Conservation (phyloP, 768 basidiomycete genomes). For the Amylocystis lapponica region DNA sequence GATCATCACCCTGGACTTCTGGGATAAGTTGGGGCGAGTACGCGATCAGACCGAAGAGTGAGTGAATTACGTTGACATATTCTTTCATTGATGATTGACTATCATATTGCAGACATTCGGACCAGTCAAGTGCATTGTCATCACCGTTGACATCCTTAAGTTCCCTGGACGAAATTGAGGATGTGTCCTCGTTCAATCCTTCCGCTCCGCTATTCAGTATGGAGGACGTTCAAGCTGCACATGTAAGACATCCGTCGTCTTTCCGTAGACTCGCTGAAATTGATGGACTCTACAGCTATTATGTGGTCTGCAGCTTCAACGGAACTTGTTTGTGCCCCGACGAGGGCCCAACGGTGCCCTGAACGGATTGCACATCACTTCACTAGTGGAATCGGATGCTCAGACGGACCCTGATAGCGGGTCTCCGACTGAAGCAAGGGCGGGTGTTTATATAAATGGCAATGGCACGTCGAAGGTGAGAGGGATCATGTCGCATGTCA, state of each 20-base stretch:
- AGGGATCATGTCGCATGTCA: too few species aligned
- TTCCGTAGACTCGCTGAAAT: not conserved
- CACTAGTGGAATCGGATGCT: too few species aligned
- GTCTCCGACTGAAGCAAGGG: too few species aligned
- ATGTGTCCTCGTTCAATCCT: constrained; percentile 19
- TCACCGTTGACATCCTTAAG: constrained; percentile 73
- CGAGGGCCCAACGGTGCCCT: too few species aligned
- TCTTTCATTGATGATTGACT: not conserved
- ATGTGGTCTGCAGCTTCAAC: not conserved
- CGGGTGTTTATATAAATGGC: too few species aligned
- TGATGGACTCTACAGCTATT: constrained; percentile 1
- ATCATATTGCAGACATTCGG: constrained; percentile 11
- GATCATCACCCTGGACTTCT: constrained; percentile 91
- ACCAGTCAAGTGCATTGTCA: constrained; percentile 47
- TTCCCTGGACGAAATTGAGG: constrained; percentile 59
- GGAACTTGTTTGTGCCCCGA: too few species aligned
- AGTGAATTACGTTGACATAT: constrained; percentile 13
- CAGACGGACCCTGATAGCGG: too few species aligned
- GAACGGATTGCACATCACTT: too few species aligned
- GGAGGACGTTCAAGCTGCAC: constrained; percentile 56
- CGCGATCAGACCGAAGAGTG: constrained; percentile 35
- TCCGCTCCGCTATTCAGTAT: constrained; percentile 21
- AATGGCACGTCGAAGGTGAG: too few species aligned
- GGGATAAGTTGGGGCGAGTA: constrained; percentile 68
- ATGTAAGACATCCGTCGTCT: constrained; percentile 33